Evolutionary conservation across 1,139 yeast genomes (phyloP).

Genomic region (Lodderomyces parapsilosis): DNA sequence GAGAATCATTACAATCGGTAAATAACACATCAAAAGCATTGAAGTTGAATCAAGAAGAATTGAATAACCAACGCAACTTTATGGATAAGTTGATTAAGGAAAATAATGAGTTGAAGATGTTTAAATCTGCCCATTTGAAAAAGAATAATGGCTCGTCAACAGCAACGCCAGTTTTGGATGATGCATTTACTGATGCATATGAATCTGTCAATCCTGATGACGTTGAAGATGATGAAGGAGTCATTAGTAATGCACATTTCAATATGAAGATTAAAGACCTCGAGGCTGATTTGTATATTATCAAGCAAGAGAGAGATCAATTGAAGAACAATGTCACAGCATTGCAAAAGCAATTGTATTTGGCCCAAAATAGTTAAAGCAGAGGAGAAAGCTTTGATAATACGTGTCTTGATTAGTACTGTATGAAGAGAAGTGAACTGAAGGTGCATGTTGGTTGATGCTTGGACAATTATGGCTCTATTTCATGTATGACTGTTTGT

Average conservation of each 20-base stretch:
- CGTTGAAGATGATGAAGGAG: slow-evolving; percentile 44
- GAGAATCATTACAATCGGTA: slow-evolving; percentile 68
- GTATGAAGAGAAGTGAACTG: no score
- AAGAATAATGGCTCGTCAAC: slow-evolving; percentile 33
- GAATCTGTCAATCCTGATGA: slow-evolving; percentile 19
- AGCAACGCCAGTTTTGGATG: slow-evolving; percentile 25
- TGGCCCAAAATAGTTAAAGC: slow-evolving; percentile 21
- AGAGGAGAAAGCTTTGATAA: no score
- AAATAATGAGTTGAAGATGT: slow-evolving; percentile 65
- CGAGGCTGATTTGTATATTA: slow-evolving; percentile 78
- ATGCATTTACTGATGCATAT: slow-evolving; percentile 29
- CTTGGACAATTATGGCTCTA: neutral
- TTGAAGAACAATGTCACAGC: slow-evolving; percentile 62
- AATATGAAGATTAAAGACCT: slow-evolving; percentile 77
- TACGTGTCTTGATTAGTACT: no score
- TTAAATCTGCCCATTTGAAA: slow-evolving; percentile 40
- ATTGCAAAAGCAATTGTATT: slow-evolving; percentile 57
- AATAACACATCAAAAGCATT: slow-evolving; percentile 76
- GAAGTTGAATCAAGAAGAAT: slow-evolving; percentile 69
- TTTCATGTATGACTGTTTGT: neutral
- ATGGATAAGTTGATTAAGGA: slow-evolving; percentile 61
- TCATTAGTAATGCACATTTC: slow-evolving; percentile 62
- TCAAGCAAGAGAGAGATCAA: slow-evolving; percentile 82
- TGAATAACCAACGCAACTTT: slow-evolving; percentile 55
- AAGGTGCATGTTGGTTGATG: no score